Conservation (phyloP, 805 yeast genomes). For the Suhomyces faveliae region DNA sequence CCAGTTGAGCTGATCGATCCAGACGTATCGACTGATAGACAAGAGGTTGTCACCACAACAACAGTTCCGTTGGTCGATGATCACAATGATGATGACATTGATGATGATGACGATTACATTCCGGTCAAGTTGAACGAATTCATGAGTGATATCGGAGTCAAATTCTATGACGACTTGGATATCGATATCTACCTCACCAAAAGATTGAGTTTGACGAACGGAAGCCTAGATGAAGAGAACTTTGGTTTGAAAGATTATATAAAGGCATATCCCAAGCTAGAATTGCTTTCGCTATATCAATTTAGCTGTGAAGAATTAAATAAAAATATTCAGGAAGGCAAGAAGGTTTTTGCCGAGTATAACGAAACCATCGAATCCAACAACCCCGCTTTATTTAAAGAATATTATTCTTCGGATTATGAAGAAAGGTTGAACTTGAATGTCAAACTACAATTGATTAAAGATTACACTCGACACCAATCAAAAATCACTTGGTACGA, state of each 20-base stretch:
- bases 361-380: conserved; percentile 45
- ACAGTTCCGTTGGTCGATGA: conserved; percentile 27
- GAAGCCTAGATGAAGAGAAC: conserved; percentile 6
- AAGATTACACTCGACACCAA: conserved; percentile 50
- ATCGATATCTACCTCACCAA: conserved; percentile 26
- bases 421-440: conserved; percentile 42
- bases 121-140: conserved; percentile 40
- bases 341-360: conserved; percentile 44
- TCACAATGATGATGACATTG: conserved; percentile 11
- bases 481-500: conserved; percentile 59
- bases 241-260: conserved; percentile 35
- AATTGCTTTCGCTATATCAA: conserved; percentile 48
- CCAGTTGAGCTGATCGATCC: not conserved
- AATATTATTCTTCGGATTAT: conserved; percentile 42
- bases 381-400: conserved; percentile 50
- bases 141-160: conserved; percentile 38
- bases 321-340: conserved; percentile 51
- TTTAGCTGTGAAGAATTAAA: conserved; percentile 54
- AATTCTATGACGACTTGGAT: conserved; percentile 47
- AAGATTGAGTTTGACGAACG: conserved; percentile 21
- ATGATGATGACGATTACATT: conserved; percentile 21
- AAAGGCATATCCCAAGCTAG: conserved; percentile 39
- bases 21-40: not conserved
- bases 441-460: conserved; percentile 48
- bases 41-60: conserved; percentile 17